A percentile compares a stretch with the other conserved stretches of the same genome.
Conservation (phyloP, 2,329 filamentous ascomycete species). For the Chaetomium globosum region DNA sequence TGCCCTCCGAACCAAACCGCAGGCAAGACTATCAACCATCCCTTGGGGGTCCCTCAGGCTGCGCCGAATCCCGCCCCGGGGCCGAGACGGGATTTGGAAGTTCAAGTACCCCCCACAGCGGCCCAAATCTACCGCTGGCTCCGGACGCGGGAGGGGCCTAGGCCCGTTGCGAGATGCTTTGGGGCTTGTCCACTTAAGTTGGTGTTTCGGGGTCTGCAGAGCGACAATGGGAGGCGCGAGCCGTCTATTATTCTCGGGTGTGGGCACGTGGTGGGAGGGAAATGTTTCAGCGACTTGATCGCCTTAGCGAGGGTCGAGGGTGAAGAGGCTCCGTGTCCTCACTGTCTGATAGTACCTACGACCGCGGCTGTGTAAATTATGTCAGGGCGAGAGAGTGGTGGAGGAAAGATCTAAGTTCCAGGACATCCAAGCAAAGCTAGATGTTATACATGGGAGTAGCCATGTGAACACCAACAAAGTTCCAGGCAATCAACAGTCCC, state of each 20-base stretch:
- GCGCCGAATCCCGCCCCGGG: background rate
- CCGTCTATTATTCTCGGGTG: background rate
- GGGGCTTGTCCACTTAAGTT: background rate
- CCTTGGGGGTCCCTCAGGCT: background rate
- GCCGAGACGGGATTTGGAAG: background rate
- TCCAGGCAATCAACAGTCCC: too few relatives aligned
- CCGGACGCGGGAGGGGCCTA: background rate
- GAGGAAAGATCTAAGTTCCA: background rate
- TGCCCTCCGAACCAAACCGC: too few relatives aligned
- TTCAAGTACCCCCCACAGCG: background rate
- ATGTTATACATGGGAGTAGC: too few relatives aligned
- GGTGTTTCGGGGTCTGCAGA: background rate
- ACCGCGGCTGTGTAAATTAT: background rate
- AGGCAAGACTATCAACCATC: too few relatives aligned
- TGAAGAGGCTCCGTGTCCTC: background rate
- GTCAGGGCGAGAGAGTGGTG: background rate
- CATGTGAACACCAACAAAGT: too few relatives aligned
- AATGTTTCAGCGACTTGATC: background rate
- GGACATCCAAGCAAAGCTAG: background rate
- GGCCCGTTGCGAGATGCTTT: background rate
- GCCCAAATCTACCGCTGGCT: background rate
- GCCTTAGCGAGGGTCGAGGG: background rate
- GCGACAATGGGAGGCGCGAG: background rate
- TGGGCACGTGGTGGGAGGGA: conserved; percentile 4
- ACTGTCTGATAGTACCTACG: background rate